These are phyloP conservation scores for Ganoderma multipileum DNA, from an alignment of 1,284 basidiomycete genomes.

Conservation along the genomic window DNA sequence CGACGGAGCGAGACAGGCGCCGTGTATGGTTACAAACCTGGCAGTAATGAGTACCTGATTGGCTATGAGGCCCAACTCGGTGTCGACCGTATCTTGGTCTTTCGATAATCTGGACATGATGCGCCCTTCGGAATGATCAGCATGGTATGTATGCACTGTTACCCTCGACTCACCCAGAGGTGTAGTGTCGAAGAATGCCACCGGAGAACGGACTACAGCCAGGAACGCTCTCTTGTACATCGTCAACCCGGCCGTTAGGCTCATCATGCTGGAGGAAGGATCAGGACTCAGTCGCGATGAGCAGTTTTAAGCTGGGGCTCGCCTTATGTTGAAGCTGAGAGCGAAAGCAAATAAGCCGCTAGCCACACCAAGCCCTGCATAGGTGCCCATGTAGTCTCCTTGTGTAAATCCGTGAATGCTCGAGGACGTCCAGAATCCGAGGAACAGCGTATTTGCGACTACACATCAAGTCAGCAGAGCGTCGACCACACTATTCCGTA, in stretches of 20 bases:
- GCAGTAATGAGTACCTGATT: slow-evolving; percentile 51
- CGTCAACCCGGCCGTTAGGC: slow-evolving; percentile 61
- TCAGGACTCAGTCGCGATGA: slow-evolving; percentile 4
- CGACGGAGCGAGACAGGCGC: not conserved
- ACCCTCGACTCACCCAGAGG: slow-evolving; percentile 62
- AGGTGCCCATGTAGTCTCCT: slow-evolving; percentile 74
- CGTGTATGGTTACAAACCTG: slow-evolving; percentile 29
- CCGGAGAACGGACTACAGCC: slow-evolving; percentile 69
- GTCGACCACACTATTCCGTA: not conserved
- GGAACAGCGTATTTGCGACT: slow-evolving; percentile 49
- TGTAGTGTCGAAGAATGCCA: slow-evolving; percentile 85
- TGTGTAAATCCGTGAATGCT: slow-evolving; percentile 55
- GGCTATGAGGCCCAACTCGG: slow-evolving; percentile 49
- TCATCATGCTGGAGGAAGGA: slow-evolving; percentile 54
- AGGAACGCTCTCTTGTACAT: slow-evolving; percentile 66
- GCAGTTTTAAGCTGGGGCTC: slow-evolving; percentile 29
- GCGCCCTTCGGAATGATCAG: slow-evolving; percentile 51
- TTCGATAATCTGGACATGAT: slow-evolving; percentile 67
- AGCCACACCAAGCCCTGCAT: slow-evolving; percentile 65
- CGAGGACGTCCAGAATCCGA: slow-evolving; percentile 48
- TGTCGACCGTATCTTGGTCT: slow-evolving; percentile 67
- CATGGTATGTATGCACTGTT: not conserved
- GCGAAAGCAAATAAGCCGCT: slow-evolving; percentile 63
- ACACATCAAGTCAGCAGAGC: not conserved
- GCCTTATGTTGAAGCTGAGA: slow-evolving; percentile 62